Evolutionary conservation across 345 rosid genomes (phyloP).

Genomic region (Citrus australasica): DNA sequence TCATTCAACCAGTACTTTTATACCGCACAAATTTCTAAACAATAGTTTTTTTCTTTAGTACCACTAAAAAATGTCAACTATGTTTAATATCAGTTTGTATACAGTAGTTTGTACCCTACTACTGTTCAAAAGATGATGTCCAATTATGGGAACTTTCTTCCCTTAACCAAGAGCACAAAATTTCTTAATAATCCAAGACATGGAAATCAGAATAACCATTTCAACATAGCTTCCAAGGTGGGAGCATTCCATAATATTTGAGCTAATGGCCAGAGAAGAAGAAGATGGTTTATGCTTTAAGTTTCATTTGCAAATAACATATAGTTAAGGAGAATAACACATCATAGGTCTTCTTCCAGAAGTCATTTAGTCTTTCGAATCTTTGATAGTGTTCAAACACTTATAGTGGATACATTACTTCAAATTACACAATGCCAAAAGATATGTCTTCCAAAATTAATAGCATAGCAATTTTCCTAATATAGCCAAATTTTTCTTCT

Average conservation of each 20-base stretch:
- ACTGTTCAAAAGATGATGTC: background rate
- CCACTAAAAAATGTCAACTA: too few relatives aligned
- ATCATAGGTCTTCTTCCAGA: background rate
- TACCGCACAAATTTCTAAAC: too few relatives aligned
- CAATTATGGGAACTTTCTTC: background rate
- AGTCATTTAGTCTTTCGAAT: background rate
- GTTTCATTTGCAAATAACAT: background rate
- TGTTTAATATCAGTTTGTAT: too few relatives aligned
- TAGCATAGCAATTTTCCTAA: background rate
- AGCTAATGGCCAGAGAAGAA: background rate
- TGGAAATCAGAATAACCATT: background rate
- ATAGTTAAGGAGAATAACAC: background rate
- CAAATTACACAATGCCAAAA: background rate
- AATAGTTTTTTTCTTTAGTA: too few relatives aligned
- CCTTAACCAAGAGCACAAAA: background rate
- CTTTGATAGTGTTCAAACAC: background rate
- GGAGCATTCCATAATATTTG: background rate
- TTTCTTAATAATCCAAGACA: background rate
- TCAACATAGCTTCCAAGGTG: background rate
- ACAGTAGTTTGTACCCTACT: too few relatives aligned
- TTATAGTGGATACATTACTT: background rate
- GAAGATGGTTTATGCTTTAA: background rate
- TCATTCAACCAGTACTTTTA: too few relatives aligned
- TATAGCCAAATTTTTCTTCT: background rate
- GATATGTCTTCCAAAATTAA: background rate